Evolutionary conservation across 495 filamentous ascomycete genomes (phyloP).

Genomic region (Aspergillus cristatus): DNA sequence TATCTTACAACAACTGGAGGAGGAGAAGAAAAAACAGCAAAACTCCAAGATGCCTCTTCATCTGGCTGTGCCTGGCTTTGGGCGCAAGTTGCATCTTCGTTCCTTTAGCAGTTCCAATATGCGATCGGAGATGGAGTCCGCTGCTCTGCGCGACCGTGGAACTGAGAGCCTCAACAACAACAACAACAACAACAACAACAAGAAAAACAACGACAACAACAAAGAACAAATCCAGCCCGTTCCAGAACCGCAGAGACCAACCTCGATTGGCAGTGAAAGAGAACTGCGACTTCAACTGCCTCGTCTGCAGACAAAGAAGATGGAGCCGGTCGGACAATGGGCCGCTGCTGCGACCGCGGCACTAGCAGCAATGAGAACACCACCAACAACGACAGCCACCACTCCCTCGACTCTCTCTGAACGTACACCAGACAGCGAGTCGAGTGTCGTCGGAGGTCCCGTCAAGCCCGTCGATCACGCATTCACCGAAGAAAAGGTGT

Average conservation of each 20-base stretch:
- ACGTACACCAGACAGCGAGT: background rate
- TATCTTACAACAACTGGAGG: no score
- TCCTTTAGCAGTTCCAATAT: slow-evolving; percentile 8
- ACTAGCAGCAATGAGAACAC: background rate
- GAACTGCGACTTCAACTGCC: slow-evolving; percentile 25
- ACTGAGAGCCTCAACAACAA: no score
- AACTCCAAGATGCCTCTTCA: slow-evolving; percentile 9
- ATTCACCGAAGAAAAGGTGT: slow-evolving; percentile 15
- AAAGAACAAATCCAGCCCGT: no score
- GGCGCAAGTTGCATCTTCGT: slow-evolving; percentile 9
- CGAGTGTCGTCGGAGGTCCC: background rate
- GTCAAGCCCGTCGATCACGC: background rate
- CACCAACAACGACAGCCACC: slow-evolving; percentile 1
- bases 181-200: no score
- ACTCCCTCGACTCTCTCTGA: background rate
- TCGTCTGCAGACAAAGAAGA: slow-evolving; percentile 26
- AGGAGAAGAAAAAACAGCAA: slow-evolving; percentile 11
- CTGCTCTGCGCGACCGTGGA: no score
- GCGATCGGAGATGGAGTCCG: background rate
- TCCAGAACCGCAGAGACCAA: slow-evolving; percentile 5
- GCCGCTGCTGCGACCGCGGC: background rate
- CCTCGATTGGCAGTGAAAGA: slow-evolving; percentile 14
- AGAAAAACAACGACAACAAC: no score
- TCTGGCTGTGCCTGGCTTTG: slow-evolving; percentile 10
- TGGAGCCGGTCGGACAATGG: background rate